Evolutionary conservation across 1,284 basidiomycete genomes (phyloP), one percentile per base, ranked within the genome.

Genomic region (Porogramme epimiltina): DNA sequence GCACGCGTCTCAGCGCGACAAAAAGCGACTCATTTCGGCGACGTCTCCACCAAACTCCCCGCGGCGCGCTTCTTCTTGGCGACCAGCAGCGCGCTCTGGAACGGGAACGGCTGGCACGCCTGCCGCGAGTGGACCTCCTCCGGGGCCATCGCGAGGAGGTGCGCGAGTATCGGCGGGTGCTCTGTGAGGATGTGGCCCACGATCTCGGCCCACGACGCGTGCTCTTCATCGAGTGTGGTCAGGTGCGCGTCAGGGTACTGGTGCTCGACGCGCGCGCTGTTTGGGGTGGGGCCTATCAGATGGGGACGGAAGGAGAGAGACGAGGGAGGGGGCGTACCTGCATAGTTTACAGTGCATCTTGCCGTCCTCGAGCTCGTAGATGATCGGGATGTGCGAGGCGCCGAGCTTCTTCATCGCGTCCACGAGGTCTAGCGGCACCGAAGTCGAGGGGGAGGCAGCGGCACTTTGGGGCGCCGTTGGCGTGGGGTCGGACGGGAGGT

Each of bases 291-390:
- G n/a, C n/a, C n/a, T n/a, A n/a, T n/a, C n/a, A n/a, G n/a, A n/a
- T n/a, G n/a, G 10, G 23, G 13, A 31, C 4, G 6, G 19, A 10
- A 28, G 20, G 18, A 46, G 24, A n/a, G n/a, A 38, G 15, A 15
- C 20, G 38, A 45, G 19, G 46, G 6, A 36, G 10, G 24, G 37
- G 28, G 18, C 58, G 34, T 47, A 61, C 64, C 45, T 37, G 60
- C 64, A 66, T 42, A 63, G 51, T 2, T 55, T 52, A 47, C 64
- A 66, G 25, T 43, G 28, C 45, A 59, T 49, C 51, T 47, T 43
- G 36, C 42, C 46, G 22, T 31, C 46, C 2, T 15, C n/a, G 4
- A 40, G 49, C 18, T 59, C 42, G 57, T 64, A 66, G 6, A 60
- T 52, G 23, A 66, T 46, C 15, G 54, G 46, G 36, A 66, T 45